A percentile compares a stretch with the other conserved stretches of the same genome.
These are phyloP conservation scores for Syzygium oleosum DNA, from an alignment of 345 rosid genomes.

Conservation along the genomic window DNA sequence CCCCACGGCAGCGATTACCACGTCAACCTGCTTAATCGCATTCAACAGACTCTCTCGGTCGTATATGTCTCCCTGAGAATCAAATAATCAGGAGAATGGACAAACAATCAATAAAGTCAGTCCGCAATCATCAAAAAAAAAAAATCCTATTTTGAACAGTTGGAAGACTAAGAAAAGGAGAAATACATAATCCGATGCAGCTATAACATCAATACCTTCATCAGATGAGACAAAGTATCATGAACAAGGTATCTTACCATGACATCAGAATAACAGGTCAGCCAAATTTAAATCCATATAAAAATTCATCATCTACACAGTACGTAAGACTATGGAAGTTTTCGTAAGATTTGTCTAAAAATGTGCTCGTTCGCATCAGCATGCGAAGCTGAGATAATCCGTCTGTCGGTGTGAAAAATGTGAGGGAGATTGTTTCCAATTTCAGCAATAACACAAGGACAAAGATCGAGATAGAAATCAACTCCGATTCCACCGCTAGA, in stretches of 20 bases:
- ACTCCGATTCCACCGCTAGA: background rate
- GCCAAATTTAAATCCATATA: no score
- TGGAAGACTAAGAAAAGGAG: background rate
- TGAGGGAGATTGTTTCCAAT: no score
- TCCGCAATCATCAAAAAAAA: background rate
- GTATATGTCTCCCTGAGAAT: background rate
- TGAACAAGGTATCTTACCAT: background rate
- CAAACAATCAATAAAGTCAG: background rate
- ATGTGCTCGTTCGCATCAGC: background rate
- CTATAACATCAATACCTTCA: background rate
- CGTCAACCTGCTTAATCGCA: slow-evolving; percentile 1
- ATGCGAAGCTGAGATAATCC: background rate
- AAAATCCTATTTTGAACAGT: background rate
- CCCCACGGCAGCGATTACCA: slow-evolving; percentile 7
- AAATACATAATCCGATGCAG: background rate
- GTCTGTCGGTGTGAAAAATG: background rate
- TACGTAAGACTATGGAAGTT: background rate
- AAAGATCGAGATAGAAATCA: background rate
- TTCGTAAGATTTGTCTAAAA: background rate
- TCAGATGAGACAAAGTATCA: background rate
- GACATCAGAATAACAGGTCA: no score
- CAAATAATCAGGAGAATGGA: background rate
- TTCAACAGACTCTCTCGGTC: slow-evolving; percentile 1
- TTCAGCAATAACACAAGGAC: no score
- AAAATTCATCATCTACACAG: no score